Evolutionary conservation across 1,284 basidiomycete genomes (phyloP), one percentile per base, ranked within the genome.

Genomic region (Ceratobasidium sp.): DNA sequence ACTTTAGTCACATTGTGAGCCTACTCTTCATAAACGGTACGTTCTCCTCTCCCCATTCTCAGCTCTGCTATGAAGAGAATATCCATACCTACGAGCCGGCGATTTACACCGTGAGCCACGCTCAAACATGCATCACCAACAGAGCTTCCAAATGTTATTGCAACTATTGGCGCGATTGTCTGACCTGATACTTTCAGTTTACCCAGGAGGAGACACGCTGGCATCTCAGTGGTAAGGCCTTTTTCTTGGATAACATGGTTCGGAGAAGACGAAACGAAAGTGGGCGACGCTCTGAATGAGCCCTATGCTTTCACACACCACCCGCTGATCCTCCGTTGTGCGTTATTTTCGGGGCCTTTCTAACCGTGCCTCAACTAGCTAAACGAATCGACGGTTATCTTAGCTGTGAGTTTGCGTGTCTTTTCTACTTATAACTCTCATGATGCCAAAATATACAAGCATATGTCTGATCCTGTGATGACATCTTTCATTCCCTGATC

Each of bases 121-220:
- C 91, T 91, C 87, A 33, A 33, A 91, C 91, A 92, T 92, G 91
- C 91, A 92, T 92, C 91, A 92, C 91, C 91, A 92, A 90, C 91
- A 90, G 91, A 92, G 83, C 84, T 77, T 33, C 33, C 33, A 33
- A 33, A 33, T 4, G 33, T 33, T 33, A 1, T 33, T 2, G 33
- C 4, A 33, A 33, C 33, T 33, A 33, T 33, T 33, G 33, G 33
- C 33, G 33, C 33, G 33, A 33, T 33, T 33, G 33, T 33, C 33
- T 33, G 33, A 33, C 33, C 33, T 33, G 4, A 33, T 33, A 1
- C 33, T 33, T 1, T 33, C 1, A 4, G 33, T 33, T 4, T 33
- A 33, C 33, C 33, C 33, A 33, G 33, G 33, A 33, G 33, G 33
- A 1, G 33, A 33, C 4, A 33, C 33, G 1, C 4, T 33, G 33